Percentiles rank a stretch among this genome's conserved stretches.
Evolutionary conservation across 2,329 filamentous ascomycete species (phyloP).

Genomic region (Ophiocordyceps camponoti-leonardi): DNA sequence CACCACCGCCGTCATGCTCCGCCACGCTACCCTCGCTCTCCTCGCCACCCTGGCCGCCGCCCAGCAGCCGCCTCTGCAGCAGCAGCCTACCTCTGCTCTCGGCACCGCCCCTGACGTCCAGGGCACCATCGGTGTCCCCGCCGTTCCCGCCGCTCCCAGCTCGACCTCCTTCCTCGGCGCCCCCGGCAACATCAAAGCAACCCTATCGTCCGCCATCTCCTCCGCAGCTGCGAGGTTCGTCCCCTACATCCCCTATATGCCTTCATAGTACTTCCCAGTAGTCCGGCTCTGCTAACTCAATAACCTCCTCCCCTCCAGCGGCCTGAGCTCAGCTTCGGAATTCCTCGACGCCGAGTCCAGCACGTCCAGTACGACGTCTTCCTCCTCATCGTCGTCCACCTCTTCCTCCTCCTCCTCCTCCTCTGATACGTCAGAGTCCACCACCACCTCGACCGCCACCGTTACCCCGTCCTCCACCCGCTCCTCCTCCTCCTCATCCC

Average conservation of each 20-base stretch:
- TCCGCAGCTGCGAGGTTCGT: background rate
- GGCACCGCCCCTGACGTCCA: background rate
- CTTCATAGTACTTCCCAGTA: no score
- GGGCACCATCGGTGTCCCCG: background rate
- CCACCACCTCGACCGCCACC: background rate
- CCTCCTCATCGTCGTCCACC: background rate
- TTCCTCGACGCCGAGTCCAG: background rate
- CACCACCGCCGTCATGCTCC: slow-evolving; percentile 1
- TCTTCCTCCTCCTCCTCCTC: background rate
- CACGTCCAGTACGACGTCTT: background rate
- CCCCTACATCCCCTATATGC: background rate
- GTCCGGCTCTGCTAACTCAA: background rate
- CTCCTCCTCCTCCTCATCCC: background rate
- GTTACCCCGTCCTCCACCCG: background rate
- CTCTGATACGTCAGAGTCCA: background rate
- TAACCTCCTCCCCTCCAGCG: background rate
- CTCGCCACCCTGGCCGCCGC: slow-evolving; percentile 2
- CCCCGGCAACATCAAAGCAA: no score
- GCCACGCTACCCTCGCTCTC: slow-evolving; percentile 2
- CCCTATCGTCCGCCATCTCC: no score
- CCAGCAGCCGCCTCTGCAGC: slow-evolving; percentile 1
- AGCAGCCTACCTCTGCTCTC: background rate
- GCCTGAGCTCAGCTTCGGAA: background rate
- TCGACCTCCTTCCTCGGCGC: background rate
- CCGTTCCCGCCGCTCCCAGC: background rate